Percentiles rank a stretch among this genome's conserved stretches.
Evolutionary conservation across 1,284 basidiomycete species (phyloP).

Genomic region (Apiotrichum sp.): DNA sequence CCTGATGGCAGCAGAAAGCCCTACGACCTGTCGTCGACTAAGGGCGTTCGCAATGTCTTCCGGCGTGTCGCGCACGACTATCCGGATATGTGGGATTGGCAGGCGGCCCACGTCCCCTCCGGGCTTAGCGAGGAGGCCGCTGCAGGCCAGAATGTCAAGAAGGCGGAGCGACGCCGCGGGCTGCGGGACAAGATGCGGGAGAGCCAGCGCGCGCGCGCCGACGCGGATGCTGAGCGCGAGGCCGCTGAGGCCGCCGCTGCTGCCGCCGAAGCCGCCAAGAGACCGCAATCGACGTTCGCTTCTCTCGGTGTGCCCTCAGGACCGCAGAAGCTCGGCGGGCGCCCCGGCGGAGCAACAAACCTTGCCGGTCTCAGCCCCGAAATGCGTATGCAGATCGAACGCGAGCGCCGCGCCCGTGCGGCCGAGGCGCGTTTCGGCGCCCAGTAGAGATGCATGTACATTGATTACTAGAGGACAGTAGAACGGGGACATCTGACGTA

Average conservation of each 20-base stretch:
- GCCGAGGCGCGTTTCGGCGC: constrained; percentile 63
- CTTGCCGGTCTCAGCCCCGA: constrained; percentile 73
- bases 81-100: constrained; percentile 88
- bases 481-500: too few species aligned
- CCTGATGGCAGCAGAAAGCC: constrained; percentile 56
- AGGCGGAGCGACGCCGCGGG: constrained; percentile 72
- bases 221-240: constrained; percentile 35
- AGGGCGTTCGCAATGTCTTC: constrained; percentile 74
- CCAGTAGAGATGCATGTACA: too few species aligned
- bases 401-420: constrained; percentile 85
- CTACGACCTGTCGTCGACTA: constrained; percentile 74
- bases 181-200: constrained; percentile 80
- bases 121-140: constrained; percentile 80
- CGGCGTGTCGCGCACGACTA: constrained; percentile 73
- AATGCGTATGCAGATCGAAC: constrained; percentile 81
- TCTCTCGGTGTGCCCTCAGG: constrained; percentile 34
- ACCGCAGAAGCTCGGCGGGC: constrained; percentile 71
- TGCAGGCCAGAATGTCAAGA: constrained; percentile 72
- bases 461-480: too few species aligned
- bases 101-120: constrained; percentile 71
- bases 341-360: constrained; percentile 46
- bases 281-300: background rate
- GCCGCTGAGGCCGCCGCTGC: constrained; percentile 10
- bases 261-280: background rate
- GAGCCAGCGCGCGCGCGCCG: constrained; percentile 58